Conservation (phyloP, 208 protist genomes). For the Herpetomonas tarakana region DNA sequence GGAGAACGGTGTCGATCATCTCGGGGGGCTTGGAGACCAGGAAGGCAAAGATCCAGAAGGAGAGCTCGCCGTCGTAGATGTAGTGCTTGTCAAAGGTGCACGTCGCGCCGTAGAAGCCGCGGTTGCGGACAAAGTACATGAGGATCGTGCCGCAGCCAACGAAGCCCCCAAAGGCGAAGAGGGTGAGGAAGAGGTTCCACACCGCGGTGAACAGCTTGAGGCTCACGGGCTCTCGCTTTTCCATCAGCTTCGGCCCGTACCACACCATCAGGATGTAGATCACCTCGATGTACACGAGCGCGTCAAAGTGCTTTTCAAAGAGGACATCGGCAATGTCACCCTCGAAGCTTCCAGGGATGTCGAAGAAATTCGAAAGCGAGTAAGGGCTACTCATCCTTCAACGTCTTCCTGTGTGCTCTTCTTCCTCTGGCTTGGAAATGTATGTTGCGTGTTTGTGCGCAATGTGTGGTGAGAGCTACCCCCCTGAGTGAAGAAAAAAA, state of each 20-base stretch:
- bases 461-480: no score
- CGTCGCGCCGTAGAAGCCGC: conserved; percentile 45
- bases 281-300: conserved; percentile 40
- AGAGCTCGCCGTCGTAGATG: conserved; percentile 35
- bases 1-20: conserved; percentile 73
- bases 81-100: conserved; percentile 40
- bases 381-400: conserved; percentile 3
- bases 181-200: conserved; percentile 83
- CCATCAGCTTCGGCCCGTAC: conserved; percentile 63
- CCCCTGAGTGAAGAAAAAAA: no score
- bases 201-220: conserved; percentile 49
- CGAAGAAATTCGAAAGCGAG: conserved; percentile 30
- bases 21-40: conserved; percentile 72
- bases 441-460: background rate
- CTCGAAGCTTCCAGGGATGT: conserved; percentile 30
- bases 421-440: conserved; percentile 1
- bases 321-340: conserved; percentile 30
- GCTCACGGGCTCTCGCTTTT: conserved; percentile 43
- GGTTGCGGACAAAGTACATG: conserved; percentile 18
- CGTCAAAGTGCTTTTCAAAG: conserved; percentile 54
- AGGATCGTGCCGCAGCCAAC: conserved; percentile 22
- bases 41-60: conserved; percentile 56
- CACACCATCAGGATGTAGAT: conserved; percentile 63
- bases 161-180: conserved; percentile 62
- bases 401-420: conserved; percentile 8